Evolutionary conservation across 148 eudicot species (phyloP), one percentile per base, ranked within the genome.

Genomic region (Nepenthes gracilis): DNA sequence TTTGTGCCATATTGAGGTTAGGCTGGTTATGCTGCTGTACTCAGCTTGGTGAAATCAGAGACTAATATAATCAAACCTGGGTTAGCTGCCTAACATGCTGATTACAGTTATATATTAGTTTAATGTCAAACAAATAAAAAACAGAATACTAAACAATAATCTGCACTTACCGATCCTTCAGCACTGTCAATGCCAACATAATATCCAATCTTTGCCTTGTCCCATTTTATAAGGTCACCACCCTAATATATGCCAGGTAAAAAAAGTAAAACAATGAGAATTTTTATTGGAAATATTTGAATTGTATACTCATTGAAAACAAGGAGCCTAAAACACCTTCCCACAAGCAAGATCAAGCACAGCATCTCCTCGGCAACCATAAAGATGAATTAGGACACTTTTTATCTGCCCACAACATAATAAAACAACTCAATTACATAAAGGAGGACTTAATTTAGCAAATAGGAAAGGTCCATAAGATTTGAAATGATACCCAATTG

Each of bases 321-420:
- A 47, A 51, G 8, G 40, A 70, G 55, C 59, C 52, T 60, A 50
- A 12, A 56, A 32, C 68, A 93, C 99, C 96, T 93, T 93, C 64
- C 99, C 99, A 77, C 99, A 93, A 15, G 99, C 99, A 82, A 93
- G 95, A 89, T 93, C 99, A 77, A 93, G 92, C 70, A 89, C 91
- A 10, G 79, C 84, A 75, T 89, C 87, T 54, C 97, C 97, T 12
- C 67, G 74, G 15, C 70, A 80, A 5, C 97, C 87, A 77, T 89
- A 89, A 40, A 93, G 81, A 73, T 89, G 97, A 78, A 93, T 93
- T n/a, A 93, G 60, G 34, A 93, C 99, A 76, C 99, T 93, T 70
- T 93, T 93, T 55, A 93, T 93, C 99, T 93, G 79, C 66, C 48
- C 36, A 76, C 43, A 37, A 65, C 35, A 45, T 2, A 32, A 12